Evolutionary conservation across 1,284 basidiomycete genomes (phyloP), one percentile per base, ranked within the genome.

Genomic region (Leccinum cinnamomeum): DNA sequence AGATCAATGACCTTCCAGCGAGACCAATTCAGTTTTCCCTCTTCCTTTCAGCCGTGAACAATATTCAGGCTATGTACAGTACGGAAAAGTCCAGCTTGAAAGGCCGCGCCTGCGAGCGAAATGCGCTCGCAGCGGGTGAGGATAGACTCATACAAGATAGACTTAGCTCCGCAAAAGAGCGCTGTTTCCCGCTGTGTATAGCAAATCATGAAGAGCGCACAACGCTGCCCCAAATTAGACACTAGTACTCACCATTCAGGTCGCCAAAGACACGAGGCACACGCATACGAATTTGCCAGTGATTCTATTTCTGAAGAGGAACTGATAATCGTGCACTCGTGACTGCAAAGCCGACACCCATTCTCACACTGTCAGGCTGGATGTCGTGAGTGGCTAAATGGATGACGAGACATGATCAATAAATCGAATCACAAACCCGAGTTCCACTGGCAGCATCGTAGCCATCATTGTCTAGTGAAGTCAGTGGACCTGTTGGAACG

Each of bases 281-380:
- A 25, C 44, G 18, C 18, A 37, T 39, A 18, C 7, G 7, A 5
- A 18, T 53, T 7, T 28, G 5, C 2, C 25, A 28, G 51, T 53
- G 18, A 46, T 46, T 46, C 44, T 28, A 30, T 37, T 46, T 56
- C 54, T 28, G 23, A 23, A 35, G 23, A 46, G 20, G 11, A 20
- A 44, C 30, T 44, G 6, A 28, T n/a, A 51, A 51, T 25, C 50
- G 62, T 61, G 1, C 16, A 73, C 72, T 67, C 18, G 60, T 59
- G 14, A 73, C 58, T 1, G 67, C 61, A 55, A 69, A 69, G 14
- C 68, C 65, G 2, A 75, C 64, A 0, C 72, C 71, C 61, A 75
- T 59, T 39, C 72, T 67, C 23, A 65, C 64, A 3, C 75, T 74
- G 39, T 41, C 25, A 56, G 10, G 16, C 7, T 11, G 8, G 33